These are phyloP conservation scores for Coprinopsis cinerea DNA, from an alignment of 768 basidiomycete genomes.

Conservation along the genomic window DNA sequence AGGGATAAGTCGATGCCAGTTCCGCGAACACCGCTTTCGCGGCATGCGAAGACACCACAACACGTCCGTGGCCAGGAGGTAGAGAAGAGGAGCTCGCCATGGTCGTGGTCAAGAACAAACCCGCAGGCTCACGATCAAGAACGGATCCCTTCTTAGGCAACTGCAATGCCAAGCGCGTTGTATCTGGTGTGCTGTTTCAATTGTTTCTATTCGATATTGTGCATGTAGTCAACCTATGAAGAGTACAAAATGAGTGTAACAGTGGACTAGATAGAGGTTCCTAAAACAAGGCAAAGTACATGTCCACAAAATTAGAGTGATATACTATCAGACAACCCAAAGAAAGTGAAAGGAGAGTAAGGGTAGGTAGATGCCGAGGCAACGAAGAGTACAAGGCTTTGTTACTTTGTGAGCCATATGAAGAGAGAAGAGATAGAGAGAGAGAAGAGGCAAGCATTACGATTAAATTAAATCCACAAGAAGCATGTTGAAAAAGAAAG, in stretches of 20 bases:
- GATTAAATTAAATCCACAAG: constrained; percentile 13
- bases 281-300: background rate
- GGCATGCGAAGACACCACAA: constrained; percentile 48
- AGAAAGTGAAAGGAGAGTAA: constrained; percentile 4
- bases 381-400: too few relatives aligned
- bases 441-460: constrained; percentile 11
- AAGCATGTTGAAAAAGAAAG: constrained; percentile 21
- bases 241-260: constrained; percentile 6
- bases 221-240: too few relatives aligned
- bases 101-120: background rate
- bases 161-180: too few relatives aligned
- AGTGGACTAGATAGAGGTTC: background rate
- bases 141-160: too few relatives aligned
- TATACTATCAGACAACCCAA: background rate
- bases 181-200: background rate
- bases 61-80: constrained; percentile 49
- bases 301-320: constrained; percentile 7
- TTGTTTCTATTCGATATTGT: too few relatives aligned
- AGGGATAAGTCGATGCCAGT: constrained; percentile 75
- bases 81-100: constrained; percentile 14
- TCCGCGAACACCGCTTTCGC: constrained; percentile 60
- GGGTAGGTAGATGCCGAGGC: too few relatives aligned
- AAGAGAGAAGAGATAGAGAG: constrained; percentile 17
- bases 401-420: too few relatives aligned
- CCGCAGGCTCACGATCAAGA: too few relatives aligned